Evolutionary conservation across 306 rosid genomes (phyloP), one percentile per base, ranked within the genome.

Genomic region (Cucumis cinereus): DNA sequence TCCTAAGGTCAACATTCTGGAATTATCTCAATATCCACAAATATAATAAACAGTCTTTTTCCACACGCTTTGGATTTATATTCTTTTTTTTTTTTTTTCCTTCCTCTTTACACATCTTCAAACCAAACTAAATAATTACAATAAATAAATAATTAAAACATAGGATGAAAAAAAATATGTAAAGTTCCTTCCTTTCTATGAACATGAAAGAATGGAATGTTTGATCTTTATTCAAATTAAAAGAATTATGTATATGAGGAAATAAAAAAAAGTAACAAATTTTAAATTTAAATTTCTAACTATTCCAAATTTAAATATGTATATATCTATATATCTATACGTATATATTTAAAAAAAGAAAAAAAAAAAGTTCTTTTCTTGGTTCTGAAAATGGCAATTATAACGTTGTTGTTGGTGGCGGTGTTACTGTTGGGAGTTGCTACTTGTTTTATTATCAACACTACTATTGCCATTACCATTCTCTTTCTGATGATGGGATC

Each of bases 401-500:
- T 59, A 35, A 35, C 54, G 9, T 23, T 69, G 43, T 15, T 62
- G 71, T 77, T 77, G 78, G 84, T 78, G n/a, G 17, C 41, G 75
- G 19, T 41, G n/a, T 40, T 67, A 68, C 74, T 41, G 36, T 20
- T 68, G 74, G 20, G 74, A 68, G n/a, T 41, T 68, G 74, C 36
- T 71, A 47, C 10, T 71, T 45, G 75, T 49, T 16, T 71, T 71
- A 11, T 71, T 81, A 53, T 50, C 76, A 5, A 67, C 81, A 60
- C 41, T 73, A n/a, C 50, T 75, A n/a, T 45, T n/a, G 4, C 73
- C 71, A 68, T 35, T 43, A 30, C 33, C 54, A 7, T 50, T 84
- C 78, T 76, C 81, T 73, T 67, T 85, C 19, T 79, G 77, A 12
- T 80, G 78, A 12, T 84, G 85, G 74, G 82, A 79, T 57, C 79